Conservation (phyloP, 176 grass and related monocot species). For the Ananas comosus region DNA sequence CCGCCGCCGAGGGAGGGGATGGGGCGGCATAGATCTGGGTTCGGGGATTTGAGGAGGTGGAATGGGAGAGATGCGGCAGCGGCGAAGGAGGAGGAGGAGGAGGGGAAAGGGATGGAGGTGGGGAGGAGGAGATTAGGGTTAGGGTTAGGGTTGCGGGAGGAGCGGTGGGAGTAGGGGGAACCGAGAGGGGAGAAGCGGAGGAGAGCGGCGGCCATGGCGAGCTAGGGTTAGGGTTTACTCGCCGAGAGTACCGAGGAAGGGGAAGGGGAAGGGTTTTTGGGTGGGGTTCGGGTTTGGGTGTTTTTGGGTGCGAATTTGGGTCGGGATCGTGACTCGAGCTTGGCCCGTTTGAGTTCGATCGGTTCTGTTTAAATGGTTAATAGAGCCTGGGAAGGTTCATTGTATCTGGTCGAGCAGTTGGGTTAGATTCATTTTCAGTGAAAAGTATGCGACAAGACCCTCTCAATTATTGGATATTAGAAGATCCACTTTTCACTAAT, state of each 20-base stretch:
- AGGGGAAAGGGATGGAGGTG: conserved; percentile 25
- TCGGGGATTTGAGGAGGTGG: conserved; percentile 12
- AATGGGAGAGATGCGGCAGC: conserved; percentile 5
- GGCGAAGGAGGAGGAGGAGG: conserved; percentile 29
- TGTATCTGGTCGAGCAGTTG: too few relatives aligned
- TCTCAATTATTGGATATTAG: too few relatives aligned
- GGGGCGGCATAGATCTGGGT: neutral
- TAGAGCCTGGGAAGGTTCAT: too few relatives aligned
- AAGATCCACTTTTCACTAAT: too few relatives aligned
- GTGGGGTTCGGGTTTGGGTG: neutral
- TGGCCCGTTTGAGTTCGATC: too few relatives aligned
- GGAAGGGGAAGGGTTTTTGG: neutral
- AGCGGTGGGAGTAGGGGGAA: conserved; percentile 17
- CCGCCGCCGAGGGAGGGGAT: conserved; percentile 27
- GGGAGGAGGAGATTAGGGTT: conserved; percentile 22
- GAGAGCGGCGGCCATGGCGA: conserved; percentile 54
- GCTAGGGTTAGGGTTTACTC: neutral
- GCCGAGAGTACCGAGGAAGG: neutral
- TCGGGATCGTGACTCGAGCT: too few relatives aligned
- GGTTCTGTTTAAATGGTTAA: too few relatives aligned
- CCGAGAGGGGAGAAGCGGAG: conserved; percentile 26
- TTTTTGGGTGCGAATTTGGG: neutral
- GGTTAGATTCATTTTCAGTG: too few relatives aligned
- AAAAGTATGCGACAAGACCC: too few relatives aligned
- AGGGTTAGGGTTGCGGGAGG: conserved; percentile 30